These are phyloP conservation scores for Leishmania martiniquensis DNA, from an alignment of 208 protist species.

Conservation along the genomic window DNA sequence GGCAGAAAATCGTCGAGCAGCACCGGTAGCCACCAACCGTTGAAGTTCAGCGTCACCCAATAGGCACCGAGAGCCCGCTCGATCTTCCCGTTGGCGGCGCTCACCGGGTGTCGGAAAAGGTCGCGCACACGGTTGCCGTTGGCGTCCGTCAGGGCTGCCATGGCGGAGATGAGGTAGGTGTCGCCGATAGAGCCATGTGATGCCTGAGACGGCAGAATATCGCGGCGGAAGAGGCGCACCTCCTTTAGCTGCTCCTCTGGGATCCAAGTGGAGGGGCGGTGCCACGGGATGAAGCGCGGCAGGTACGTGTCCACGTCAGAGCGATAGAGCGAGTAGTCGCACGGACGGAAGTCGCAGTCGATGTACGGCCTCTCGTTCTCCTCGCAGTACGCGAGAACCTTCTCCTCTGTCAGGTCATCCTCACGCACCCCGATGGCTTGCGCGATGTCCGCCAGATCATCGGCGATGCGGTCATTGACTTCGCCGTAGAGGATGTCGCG, in stretches of 20 bases:
- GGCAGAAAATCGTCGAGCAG: slow-evolving; percentile 86
- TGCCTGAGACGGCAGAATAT: slow-evolving; percentile 66
- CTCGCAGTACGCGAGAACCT: slow-evolving; percentile 61
- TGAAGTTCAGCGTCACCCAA: slow-evolving; percentile 78
- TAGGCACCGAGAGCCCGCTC: slow-evolving; percentile 76
- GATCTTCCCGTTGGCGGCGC: slow-evolving; percentile 44
- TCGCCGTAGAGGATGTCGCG: slow-evolving; percentile 46
- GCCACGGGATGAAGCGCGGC: slow-evolving; percentile 61
- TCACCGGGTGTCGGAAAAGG: slow-evolving; percentile 76
- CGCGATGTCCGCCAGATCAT: slow-evolving; percentile 43
- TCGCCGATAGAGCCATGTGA: slow-evolving; percentile 79
- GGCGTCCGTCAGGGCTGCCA: slow-evolving; percentile 58
- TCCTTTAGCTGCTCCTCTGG: slow-evolving; percentile 57
- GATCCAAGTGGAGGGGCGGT: slow-evolving; percentile 59
- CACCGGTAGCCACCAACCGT: slow-evolving; percentile 84
- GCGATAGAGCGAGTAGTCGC: slow-evolving; percentile 71
- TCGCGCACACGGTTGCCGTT: slow-evolving; percentile 38
- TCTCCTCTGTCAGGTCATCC: slow-evolving; percentile 55
- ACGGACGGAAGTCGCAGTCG: slow-evolving; percentile 70
- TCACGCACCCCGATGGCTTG: slow-evolving; percentile 40
- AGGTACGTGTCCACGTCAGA: slow-evolving; percentile 65
- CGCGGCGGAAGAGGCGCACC: slow-evolving; percentile 72
- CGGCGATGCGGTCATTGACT: slow-evolving; percentile 46
- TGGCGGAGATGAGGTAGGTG: slow-evolving; percentile 79
- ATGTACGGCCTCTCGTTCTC: slow-evolving; percentile 57